Conservation (phyloP, 345 rosid genomes). For the Boechera retrofracta region DNA sequence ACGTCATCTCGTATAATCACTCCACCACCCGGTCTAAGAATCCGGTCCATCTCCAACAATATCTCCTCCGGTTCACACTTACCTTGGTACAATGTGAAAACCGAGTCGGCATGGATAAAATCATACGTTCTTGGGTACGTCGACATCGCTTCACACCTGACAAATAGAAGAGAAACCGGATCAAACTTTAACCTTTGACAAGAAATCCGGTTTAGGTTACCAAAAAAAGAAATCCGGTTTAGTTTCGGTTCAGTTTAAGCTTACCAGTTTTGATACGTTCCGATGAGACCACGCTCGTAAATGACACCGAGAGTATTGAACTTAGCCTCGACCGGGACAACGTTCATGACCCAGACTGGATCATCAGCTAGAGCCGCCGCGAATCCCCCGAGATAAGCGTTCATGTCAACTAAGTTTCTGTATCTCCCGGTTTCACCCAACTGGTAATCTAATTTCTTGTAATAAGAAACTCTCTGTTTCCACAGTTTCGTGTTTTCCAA, state of each 20-base stretch:
- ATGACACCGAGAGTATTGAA: conserved; percentile 78
- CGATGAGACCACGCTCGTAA: conserved; percentile 86
- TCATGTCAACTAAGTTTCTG: conserved; percentile 93
- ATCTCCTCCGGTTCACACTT: conserved; percentile 81
- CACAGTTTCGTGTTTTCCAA: conserved; percentile 65
- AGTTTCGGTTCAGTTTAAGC: background rate
- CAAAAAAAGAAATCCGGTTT: background rate
- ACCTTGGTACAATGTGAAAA: conserved; percentile 69
- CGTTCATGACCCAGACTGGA: conserved; percentile 90
- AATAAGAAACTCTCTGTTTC: conserved; percentile 69
- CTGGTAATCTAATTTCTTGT: conserved; percentile 71
- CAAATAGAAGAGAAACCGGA: background rate
- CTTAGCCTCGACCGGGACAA: conserved; percentile 68
- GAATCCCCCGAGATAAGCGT: conserved; percentile 77
- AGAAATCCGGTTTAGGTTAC: background rate
- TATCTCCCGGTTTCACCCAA: conserved; percentile 73
- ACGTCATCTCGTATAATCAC: conserved; percentile 90
- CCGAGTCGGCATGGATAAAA: conserved; percentile 77
- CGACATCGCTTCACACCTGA: conserved; percentile 83
- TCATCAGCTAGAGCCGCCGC: conserved; percentile 79
- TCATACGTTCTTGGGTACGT: conserved; percentile 97
- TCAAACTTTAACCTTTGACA: conserved; percentile 5
- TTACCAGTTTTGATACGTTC: conserved; percentile 95
- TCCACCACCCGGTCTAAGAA: conserved; percentile 85
- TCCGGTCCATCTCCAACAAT: conserved; percentile 86